Evolutionary conservation across 306 rosid genomes (phyloP).

Genomic region (Vigna angularis): DNA sequence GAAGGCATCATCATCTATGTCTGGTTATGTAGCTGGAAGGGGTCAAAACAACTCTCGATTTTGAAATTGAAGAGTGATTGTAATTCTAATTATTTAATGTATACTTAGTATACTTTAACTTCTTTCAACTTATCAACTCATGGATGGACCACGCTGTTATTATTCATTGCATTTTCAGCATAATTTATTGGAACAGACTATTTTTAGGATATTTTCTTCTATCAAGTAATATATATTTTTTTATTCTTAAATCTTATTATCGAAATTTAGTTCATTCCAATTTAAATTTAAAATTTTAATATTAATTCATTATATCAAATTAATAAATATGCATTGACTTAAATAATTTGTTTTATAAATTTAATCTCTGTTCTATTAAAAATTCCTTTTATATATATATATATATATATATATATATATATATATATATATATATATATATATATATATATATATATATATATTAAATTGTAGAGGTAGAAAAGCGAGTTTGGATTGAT

Average conservation of each 20-base stretch:
- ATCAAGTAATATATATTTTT: not conserved
- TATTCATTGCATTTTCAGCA: constrained; percentile 12
- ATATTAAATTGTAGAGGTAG: too few relatives aligned
- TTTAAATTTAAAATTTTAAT: not conserved
- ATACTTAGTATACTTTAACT: not conserved
- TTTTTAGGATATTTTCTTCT: not conserved
- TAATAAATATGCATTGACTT: too few relatives aligned
- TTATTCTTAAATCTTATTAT: not conserved
- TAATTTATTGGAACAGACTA: not conserved
- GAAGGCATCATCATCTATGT: constrained; percentile 51
- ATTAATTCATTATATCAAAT: not conserved
- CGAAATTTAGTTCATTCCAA: not conserved
- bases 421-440: too few relatives aligned
- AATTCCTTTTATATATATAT: too few relatives aligned
- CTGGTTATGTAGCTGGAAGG: constrained; percentile 66
- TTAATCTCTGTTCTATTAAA: too few relatives aligned
- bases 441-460: too few relatives aligned
- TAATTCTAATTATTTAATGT: constrained; percentile 34
- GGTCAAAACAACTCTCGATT: constrained; percentile 67
- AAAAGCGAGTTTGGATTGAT: too few relatives aligned
- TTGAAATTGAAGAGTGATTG: constrained; percentile 44
- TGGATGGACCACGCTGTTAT: not conserved
- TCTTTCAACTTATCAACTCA: not conserved
- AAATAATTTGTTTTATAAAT: too few relatives aligned
- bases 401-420: too few relatives aligned